Conservation (phyloP, 78 protist species). For the Polysphondylium violaceum region DNA sequence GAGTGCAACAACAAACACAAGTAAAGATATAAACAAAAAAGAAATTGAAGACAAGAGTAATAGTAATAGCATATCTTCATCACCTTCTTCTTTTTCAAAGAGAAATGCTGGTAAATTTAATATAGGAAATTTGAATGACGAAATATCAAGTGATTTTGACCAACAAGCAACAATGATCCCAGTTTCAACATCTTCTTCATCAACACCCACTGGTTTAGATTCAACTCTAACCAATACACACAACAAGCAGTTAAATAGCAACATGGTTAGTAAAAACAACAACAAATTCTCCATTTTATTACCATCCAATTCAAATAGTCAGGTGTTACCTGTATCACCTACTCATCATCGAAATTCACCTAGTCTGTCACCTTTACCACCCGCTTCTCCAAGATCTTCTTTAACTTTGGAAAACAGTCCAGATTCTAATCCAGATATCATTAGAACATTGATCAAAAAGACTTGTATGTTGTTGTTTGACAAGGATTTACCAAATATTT, state of each 20-base stretch:
- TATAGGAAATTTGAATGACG: no score
- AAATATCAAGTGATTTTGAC: no score
- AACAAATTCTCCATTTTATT: background rate
- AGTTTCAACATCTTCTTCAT: no score
- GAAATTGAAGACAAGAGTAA: background rate
- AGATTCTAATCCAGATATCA: slow-evolving; percentile 26
- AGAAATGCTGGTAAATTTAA: slow-evolving; percentile 45
- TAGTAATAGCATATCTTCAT: no score
- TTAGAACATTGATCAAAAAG: slow-evolving; percentile 44
- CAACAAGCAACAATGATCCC: no score
- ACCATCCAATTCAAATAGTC: no score
- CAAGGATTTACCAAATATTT: slow-evolving; percentile 15
- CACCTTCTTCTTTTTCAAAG: background rate
- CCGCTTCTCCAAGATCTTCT: slow-evolving; percentile 69
- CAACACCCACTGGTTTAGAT: no score
- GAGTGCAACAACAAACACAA: background rate
- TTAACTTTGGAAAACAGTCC: slow-evolving; percentile 8
- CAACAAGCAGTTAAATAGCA: background rate
- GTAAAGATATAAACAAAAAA: background rate
- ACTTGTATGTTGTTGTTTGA: slow-evolving; percentile 59
- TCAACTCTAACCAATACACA: background rate
- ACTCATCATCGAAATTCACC: background rate
- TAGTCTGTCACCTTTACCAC: slow-evolving; percentile 39
- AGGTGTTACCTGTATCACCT: slow-evolving; percentile 34
- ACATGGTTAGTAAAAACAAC: background rate